These are phyloP conservation scores for Bimuria novae-zelandiae DNA, from an alignment of 2,329 filamentous ascomycete genomes.

Conservation along the genomic window DNA sequence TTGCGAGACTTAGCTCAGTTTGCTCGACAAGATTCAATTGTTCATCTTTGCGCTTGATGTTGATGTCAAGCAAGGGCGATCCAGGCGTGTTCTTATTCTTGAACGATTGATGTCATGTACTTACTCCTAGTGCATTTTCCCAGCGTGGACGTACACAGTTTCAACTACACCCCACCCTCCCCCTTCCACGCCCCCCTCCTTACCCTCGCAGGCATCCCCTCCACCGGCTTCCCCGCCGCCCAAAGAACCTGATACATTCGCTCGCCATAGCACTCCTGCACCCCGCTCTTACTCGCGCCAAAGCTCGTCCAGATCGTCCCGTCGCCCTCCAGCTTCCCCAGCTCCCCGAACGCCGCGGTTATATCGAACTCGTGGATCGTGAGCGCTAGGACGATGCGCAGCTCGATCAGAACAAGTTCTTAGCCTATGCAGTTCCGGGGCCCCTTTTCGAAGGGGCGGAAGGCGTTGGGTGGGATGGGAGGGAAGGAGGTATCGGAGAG, in stretches of 20 bases:
- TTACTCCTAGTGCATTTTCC: too few species aligned
- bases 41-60: too few species aligned
- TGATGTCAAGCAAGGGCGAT: too few species aligned
- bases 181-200: constrained; percentile 5
- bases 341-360: constrained; percentile 17
- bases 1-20: too few species aligned
- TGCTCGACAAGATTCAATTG: too few species aligned
- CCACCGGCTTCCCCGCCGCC: constrained; percentile 23
- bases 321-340: constrained; percentile 12
- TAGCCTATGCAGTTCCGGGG: constrained; percentile 47
- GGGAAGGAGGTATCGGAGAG: constrained; percentile 28
- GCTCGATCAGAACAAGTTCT: constrained; percentile 45
- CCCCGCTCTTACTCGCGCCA: not conserved
- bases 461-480: constrained; percentile 23
- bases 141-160: too few species aligned
- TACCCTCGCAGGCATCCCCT: constrained; percentile 21
- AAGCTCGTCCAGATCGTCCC: constrained; percentile 13
- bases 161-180: too few species aligned
- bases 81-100: too few species aligned
- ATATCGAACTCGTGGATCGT: constrained; percentile 34
- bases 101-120: too few species aligned
- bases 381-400: constrained; percentile 38
- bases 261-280: constrained; percentile 18
- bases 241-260: constrained; percentile 22
- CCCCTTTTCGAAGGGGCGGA: constrained; percentile 47